Conservation (phyloP, 73 alveolate genomes). For the Uronychia setigera region DNA sequence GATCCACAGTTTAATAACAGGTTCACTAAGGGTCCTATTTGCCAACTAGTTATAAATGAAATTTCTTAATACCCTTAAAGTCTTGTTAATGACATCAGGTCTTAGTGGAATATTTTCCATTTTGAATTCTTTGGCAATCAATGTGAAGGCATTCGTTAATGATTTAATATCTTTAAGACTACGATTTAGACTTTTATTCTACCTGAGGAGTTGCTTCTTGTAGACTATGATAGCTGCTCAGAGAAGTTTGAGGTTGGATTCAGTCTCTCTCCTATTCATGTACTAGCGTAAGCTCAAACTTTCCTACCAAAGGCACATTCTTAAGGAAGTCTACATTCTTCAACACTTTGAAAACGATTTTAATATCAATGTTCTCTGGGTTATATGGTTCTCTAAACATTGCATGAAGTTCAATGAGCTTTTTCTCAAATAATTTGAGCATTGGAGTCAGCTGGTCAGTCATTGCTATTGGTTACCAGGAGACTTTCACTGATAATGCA, state of each 20-base stretch:
- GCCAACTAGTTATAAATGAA: not conserved
- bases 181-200: not conserved
- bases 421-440: not conserved
- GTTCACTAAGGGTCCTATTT: constrained; percentile 42
- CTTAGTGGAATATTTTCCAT: constrained; percentile 1
- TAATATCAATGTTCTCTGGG: not conserved
- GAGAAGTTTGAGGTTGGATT: not conserved
- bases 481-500: not conserved
- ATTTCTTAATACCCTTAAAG: not conserved
- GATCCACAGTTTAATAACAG: constrained; percentile 35
- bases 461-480: not conserved
- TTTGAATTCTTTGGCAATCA: not conserved
- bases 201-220: not conserved
- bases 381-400: not conserved
- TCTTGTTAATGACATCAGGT: constrained; percentile 1
- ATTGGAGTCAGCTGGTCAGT: not conserved
- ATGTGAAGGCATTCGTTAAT: not conserved
- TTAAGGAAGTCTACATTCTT: not conserved
- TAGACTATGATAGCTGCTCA: not conserved
- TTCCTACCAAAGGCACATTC: not conserved
- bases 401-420: not conserved
- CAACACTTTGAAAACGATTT: not conserved
- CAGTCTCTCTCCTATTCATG: constrained; percentile 10
- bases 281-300: not conserved
- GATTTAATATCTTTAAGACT: not conserved